Base-by-base conservation (phyloP, 768 basidiomycete species). In the Leucosporidium scottii region DNA sequence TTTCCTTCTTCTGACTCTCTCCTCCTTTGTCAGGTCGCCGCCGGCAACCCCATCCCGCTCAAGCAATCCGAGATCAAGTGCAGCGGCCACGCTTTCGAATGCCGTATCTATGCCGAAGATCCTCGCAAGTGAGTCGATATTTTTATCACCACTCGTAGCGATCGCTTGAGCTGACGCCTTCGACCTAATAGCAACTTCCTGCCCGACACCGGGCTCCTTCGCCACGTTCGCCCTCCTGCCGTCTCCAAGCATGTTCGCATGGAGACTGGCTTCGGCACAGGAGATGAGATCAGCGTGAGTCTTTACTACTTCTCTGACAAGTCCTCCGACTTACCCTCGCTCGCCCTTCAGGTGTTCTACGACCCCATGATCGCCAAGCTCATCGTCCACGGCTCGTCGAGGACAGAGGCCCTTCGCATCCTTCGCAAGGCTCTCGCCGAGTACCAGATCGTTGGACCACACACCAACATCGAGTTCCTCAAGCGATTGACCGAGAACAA, bases 61-160 rank as follows among this genome's bases (percentile, higher is more conserved):
- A 74, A 79, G 1, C 93, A 96, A 77, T 82, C 84, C 0, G 80
- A 85, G 21, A 88, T 97, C 64, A 91, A 90, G 2, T 86, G 92
- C 61, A 85, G 89, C 0, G 93, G 93, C 8, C 93, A 94, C 71
- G 90, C 92, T 0, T 94, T 94, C 73, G 93, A 94, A 79, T 91
- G 91, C 10, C 86, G 93, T 25, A 93, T 97, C 68, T 96, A 97
- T 76, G 93, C 93, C 3, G 93, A 96, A 78, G 90, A 91, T 73
- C 93, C 93, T 27, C 85, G 91, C 67, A 91, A 93, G 77, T 78
- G n/a, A 72, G 78, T 68, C 27, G 0, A 34, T 34, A 34, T 1
- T 47, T 1, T 20, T 18, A 13, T 15, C 10, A 12, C 17, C 47
- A n/a, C 27, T n/a, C 50, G 20, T 36, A 3, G 18, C 31, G 39